Conservation (phyloP, 164 flowering plant genomes). For the Nelumbo lutea region DNA sequence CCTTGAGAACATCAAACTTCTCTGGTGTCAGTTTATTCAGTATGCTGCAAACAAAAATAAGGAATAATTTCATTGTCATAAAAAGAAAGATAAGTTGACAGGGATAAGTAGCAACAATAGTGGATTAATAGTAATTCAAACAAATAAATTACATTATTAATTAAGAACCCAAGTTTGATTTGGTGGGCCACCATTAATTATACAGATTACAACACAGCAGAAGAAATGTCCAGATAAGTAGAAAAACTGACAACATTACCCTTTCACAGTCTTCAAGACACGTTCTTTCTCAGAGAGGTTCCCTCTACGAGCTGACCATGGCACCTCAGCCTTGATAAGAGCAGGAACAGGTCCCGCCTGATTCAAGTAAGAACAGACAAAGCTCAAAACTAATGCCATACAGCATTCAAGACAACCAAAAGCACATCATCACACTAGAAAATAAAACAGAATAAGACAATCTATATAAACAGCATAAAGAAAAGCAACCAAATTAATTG, state of each 20-base stretch:
- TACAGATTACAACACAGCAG: neutral
- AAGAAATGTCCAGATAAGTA: neutral
- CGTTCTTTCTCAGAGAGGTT: slow-evolving; percentile 74
- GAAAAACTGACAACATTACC: slow-evolving; percentile 40
- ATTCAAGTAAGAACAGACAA: neutral
- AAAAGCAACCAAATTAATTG: too few species aligned
- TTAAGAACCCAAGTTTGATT: too few species aligned
- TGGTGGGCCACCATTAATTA: neutral
- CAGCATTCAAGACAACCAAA: neutral
- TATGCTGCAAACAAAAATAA: slow-evolving; percentile 48
- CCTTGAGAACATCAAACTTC: slow-evolving; percentile 92
- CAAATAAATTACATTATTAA: too few species aligned
- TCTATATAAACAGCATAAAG: too few species aligned
- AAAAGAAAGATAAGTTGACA: neutral
- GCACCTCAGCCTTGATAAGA: slow-evolving; percentile 74
- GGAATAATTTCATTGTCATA: neutral
- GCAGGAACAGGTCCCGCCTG: slow-evolving; percentile 71
- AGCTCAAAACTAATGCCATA: neutral
- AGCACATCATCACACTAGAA: neutral
- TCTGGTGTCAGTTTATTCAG: slow-evolving; percentile 98
- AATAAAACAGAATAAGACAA: too few species aligned
- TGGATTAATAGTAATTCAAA: too few species aligned
- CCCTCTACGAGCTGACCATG: slow-evolving; percentile 81
- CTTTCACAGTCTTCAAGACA: slow-evolving; percentile 87
- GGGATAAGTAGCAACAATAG: too few species aligned